A percentile compares a stretch with the other conserved stretches of the same genome.
These are phyloP conservation scores for Tolypocladium pustulatum DNA, from an alignment of 2,329 filamentous ascomycete genomes.

Conservation along the genomic window DNA sequence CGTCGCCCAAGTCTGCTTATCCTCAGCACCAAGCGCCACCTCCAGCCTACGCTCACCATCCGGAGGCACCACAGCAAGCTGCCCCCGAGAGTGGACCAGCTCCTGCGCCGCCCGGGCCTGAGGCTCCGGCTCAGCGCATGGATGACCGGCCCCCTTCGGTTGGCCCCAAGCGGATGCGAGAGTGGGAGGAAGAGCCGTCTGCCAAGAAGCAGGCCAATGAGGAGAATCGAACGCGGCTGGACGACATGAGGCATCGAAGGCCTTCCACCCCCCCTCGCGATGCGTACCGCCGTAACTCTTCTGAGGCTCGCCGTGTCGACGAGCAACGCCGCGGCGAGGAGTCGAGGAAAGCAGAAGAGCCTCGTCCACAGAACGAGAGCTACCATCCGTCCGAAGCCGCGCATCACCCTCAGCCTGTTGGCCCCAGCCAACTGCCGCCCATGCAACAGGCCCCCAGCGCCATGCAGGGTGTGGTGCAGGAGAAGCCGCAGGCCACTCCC, in stretches of 20 bases:
- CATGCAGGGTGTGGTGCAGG: constrained; percentile 42
- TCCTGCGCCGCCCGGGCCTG: constrained; percentile 40
- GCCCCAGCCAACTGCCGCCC: constrained; percentile 45
- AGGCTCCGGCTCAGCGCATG: constrained; percentile 52
- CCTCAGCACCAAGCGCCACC: constrained; percentile 56
- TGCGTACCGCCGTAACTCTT: constrained; percentile 66
- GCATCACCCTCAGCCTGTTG: constrained; percentile 54
- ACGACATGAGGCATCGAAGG: constrained; percentile 72
- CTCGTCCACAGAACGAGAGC: constrained; percentile 62
- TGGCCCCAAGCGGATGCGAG: constrained; percentile 71
- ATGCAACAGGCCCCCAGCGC: constrained; percentile 51
- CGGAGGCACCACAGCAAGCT: constrained; percentile 47
- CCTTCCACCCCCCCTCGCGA: constrained; percentile 64
- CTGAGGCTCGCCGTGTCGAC: constrained; percentile 56
- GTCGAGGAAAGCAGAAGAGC: constrained; percentile 42
- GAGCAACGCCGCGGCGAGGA: constrained; percentile 52
- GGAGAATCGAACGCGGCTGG: constrained; percentile 74
- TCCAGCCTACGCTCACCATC: constrained; percentile 57
- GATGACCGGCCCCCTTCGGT: constrained; percentile 71
- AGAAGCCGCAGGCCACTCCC: constrained; percentile 28
- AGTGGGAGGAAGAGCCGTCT: constrained; percentile 80
- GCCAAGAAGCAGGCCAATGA: constrained; percentile 83
- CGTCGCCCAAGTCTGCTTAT: constrained; percentile 85
- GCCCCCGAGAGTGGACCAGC: constrained; percentile 47
- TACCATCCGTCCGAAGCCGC: constrained; percentile 92